Base-by-base conservation (phyloP, 2,329 filamentous ascomycete genomes). In the Diaporthe eres region DNA sequence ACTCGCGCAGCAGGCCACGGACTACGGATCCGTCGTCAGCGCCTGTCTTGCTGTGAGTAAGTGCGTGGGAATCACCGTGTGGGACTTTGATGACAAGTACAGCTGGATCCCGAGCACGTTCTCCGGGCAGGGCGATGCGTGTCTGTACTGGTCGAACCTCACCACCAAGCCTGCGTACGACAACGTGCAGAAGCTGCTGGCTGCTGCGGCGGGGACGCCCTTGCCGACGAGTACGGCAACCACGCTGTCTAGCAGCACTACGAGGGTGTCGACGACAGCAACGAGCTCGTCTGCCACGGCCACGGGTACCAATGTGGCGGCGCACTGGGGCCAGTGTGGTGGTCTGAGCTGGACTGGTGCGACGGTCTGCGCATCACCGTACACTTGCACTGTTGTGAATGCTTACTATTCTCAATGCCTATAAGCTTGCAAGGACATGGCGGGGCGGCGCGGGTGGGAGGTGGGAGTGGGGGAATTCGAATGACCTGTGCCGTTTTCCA, bases 321-420 rank as follows among this genome's bases (percentile, higher is more conserved):
- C 58, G 15, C 37, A 72, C 42, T 79, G 71, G 57, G 68, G 31
- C 3, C 77, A 79, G 68, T 77, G 76, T 25, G 77, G 77, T 13
- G 77, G 77, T 8, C n/a, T 3, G 0, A 49, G 77, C 0, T 78
- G 60, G 60, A 73, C 74, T 8, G 77, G 77, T 74, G 86, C 6
- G 84, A 77, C 76, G 1, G 87, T 75, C 81, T 83, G 5, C 81
- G 81, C 44, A 79, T 79, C 37, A 84, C 87, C 70, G 85, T 89
- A 13, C 85, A 89, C 81, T 86, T 88, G 78, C 85, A 84, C 74
- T 82, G 87, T 6, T 84, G 84, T 5, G 84, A 88, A 55, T 82
- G 77, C 15, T 75, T 86, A 53, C 74, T 87, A 53, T 74, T 83
- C 6, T 78, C 84, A 61, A 67, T 74, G 67, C 42, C 67, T 76